Base-by-base conservation (phyloP, 2,329 filamentous ascomycete genomes). In the Beauveria medogensis region DNA sequence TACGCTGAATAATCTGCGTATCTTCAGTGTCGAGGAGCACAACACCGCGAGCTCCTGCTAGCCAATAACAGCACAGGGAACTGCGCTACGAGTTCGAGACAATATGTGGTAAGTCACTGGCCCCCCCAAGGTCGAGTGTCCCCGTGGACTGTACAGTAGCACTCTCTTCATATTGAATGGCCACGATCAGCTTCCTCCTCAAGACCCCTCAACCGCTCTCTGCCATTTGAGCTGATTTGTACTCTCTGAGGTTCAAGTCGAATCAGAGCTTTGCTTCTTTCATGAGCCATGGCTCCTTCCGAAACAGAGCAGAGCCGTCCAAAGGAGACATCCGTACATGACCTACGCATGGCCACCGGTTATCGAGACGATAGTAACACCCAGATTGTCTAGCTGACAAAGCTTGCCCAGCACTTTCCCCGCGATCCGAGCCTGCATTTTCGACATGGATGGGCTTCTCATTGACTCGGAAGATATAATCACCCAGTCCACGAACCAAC, bases 401-500 rank as follows among this genome's bases (percentile, higher is more conserved):
- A 9, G 34, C 12, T 43, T 43, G 2, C 41, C 41, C 41, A 43
- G 41, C 41, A n/a, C 41, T 43, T 10, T 48, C 46, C 41, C 41
- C 41, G 18, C 41, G 18, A 43, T 43, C 41, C 44, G 46, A 16
- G 87, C 87, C 63, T 89, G 85, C 72, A 83, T 91, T 63, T 90
- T 91, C 72, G 88, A 90, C 75, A 68, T 90, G 86, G 87, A 90
- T 72, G 88, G 88, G 61, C 82, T 90, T 47, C 78, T 90, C 51
- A 86, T 90, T 72, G 82, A 90, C 72, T 84, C 83, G 30, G 88
- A 91, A 74, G 88, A 90, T 70, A 80, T 85, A 62, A 88, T 89
- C 74, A 87, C 85, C 5, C 69, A 76, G 24, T 80, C 82, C 69
- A 86, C 82, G 20, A 89, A 90, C 71, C 75, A 79, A 20, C 79